These are phyloP conservation scores for Melampsora americana DNA, from an alignment of 1,284 basidiomycete genomes.

Conservation along the genomic window DNA sequence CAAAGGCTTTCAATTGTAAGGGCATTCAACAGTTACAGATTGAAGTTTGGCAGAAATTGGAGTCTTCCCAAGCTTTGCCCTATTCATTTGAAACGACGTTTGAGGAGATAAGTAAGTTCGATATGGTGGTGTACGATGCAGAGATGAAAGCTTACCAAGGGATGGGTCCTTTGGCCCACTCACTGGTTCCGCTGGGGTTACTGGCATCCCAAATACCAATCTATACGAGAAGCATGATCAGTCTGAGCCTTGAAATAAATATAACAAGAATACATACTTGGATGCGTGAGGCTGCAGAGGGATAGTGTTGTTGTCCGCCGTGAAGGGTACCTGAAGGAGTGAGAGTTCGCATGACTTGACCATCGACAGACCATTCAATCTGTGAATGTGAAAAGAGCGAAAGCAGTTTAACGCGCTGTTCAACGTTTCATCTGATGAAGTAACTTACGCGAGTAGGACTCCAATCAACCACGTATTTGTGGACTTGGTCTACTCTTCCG, in stretches of 20 bases:
- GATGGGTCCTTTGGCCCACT: constrained; percentile 42
- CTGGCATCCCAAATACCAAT: constrained; percentile 43
- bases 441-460: constrained; percentile 18
- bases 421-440: background rate
- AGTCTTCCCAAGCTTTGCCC: constrained; percentile 10
- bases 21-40: constrained; percentile 35
- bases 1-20: constrained; percentile 11
- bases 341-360: constrained; percentile 18
- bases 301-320: constrained; percentile 28
- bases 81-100: background rate
- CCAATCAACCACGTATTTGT: constrained; percentile 40
- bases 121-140: background rate
- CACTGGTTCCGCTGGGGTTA: constrained; percentile 35
- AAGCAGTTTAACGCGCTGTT: background rate
- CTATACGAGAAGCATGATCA: background rate
- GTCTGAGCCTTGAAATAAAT: background rate
- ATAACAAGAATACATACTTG: constrained; percentile 12
- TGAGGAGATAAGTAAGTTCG: background rate
- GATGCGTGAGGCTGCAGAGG: constrained; percentile 34
- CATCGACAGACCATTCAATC: constrained; percentile 42
- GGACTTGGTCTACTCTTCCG: background rate
- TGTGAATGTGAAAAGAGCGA: background rate
- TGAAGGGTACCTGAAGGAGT: constrained; percentile 31
- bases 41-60: constrained; percentile 21
- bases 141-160: constrained; percentile 24